Evolutionary conservation across 2,329 filamentous ascomycete genomes (phyloP), one percentile per base, ranked within the genome.

Genomic region (Talaromyces sp.): DNA sequence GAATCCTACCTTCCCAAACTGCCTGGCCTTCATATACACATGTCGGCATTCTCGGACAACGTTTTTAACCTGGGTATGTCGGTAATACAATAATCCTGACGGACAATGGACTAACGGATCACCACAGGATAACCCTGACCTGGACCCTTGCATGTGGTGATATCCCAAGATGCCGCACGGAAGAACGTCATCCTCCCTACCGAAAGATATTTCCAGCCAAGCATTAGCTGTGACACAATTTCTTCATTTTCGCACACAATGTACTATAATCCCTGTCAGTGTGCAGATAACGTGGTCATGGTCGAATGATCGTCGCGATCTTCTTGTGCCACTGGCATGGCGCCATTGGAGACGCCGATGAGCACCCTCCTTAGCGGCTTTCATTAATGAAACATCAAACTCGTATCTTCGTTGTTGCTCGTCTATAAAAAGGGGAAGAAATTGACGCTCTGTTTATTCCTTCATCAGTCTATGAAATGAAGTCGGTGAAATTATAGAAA

Each of bases 331-430:
- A 51, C 35, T 50, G 28, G 21, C 43, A 59, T 59, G 25, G 52
- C 57, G 57, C 53, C 43, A 59, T 59, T 51, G 39, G 31, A 52
- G 54, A 39, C 39, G n/a, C n/a, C 36, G 39, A 59, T 59, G 57
- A 59, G 57, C 45, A 59, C 53, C 52, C 17, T 43, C 33, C 48
- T 52, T 52, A 39, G 48, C 48, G 48, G 48, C 48, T 9, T 28
- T 33, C 10, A 4, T 37, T 39, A 37, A 52, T 22, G 35, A 25
- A 39, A 52, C 48, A 39, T 25, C 35, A 19, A 17, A 37, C 33
- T 52, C 48, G 33, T 31, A 25, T 39, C 4, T 46, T 25, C 35
- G 25, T 19, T 7, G 9, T 15, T n/a, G 31, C 13, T 28, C 46
- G 15, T 9, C 31, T 48, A 48, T 56, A 56, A 56, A 19, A 48